These are phyloP conservation scores for Colletotrichum acutatum DNA, from an alignment of 2,329 filamentous ascomycete species.

Conservation along the genomic window DNA sequence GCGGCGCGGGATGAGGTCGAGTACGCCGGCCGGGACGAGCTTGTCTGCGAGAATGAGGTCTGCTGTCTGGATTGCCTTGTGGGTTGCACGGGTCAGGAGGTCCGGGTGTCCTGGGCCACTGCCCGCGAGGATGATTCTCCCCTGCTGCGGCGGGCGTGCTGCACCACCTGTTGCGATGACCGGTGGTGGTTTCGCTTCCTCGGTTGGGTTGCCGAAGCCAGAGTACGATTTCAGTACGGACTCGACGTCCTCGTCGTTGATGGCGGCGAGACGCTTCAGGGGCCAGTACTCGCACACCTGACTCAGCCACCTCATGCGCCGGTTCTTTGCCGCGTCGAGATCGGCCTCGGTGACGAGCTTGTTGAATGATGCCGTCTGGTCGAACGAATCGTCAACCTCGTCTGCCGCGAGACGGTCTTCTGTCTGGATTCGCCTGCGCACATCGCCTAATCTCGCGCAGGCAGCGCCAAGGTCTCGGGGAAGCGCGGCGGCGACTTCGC, in stretches of 20 bases:
- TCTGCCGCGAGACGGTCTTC: slow-evolving; percentile 67
- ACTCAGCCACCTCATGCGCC: slow-evolving; percentile 90
- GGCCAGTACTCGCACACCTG: slow-evolving; percentile 99
- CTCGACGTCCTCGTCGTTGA: slow-evolving; percentile 84
- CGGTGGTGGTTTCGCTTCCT: not conserved
- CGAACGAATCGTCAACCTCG: slow-evolving; percentile 70
- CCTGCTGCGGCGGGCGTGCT: slow-evolving; percentile 49
- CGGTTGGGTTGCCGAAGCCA: slow-evolving; percentile 22
- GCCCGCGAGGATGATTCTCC: slow-evolving; percentile 87
- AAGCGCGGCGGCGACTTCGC: slow-evolving; percentile 85
- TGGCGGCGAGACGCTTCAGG: slow-evolving; percentile 79
- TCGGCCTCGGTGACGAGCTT: slow-evolving; percentile 81
- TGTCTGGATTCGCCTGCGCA: slow-evolving; percentile 77
- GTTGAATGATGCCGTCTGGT: slow-evolving; percentile 88
- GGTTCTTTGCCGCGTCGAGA: slow-evolving; percentile 76
- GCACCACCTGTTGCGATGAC: not conserved
- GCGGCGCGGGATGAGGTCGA: slow-evolving; percentile 89
- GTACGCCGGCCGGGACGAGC: slow-evolving; percentile 83
- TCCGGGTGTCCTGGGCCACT: slow-evolving; percentile 94
- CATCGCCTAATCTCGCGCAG: slow-evolving; percentile 79
- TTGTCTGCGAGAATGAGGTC: slow-evolving; percentile 89
- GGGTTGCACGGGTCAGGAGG: slow-evolving; percentile 84
- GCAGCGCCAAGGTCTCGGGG: slow-evolving; percentile 81
- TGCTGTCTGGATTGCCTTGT: slow-evolving; percentile 79
- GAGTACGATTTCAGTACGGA: slow-evolving; percentile 80